Evolutionary conservation across 1,284 basidiomycete genomes (phyloP).

Genomic region (Microbotryum violaceum): DNA sequence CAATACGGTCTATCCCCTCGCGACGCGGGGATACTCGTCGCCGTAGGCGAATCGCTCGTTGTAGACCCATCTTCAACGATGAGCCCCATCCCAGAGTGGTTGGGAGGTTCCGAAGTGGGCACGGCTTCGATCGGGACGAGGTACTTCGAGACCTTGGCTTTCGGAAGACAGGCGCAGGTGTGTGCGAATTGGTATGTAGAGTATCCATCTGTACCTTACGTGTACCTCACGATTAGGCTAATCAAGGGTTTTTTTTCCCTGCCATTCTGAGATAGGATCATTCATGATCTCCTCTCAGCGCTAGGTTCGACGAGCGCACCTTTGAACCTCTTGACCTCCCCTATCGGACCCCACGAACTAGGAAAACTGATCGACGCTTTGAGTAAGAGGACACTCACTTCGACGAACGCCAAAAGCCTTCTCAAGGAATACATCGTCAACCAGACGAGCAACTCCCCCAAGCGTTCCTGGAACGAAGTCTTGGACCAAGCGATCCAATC

Average conservation of each 20-base stretch:
- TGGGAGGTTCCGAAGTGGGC: conserved; percentile 49
- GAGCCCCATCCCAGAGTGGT: conserved; percentile 40
- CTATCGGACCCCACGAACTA: conserved; percentile 57
- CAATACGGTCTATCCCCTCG: conserved; percentile 54
- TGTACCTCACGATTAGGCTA: no score
- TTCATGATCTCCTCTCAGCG: conserved; percentile 72
- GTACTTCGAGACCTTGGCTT: conserved; percentile 66
- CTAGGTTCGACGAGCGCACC: conserved; percentile 46
- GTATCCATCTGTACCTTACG: no score
- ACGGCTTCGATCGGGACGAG: conserved; percentile 50
- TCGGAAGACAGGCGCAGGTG: conserved; percentile 55
- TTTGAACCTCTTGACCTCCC: conserved; percentile 56
- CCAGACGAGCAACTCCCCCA: conserved; percentile 6
- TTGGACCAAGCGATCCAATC: conserved; percentile 9
- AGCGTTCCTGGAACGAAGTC: conserved; percentile 32
- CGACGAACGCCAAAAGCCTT: conserved; percentile 38
- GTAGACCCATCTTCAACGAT: conserved; percentile 53
- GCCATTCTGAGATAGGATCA: conserved; percentile 56
- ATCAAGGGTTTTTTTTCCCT: no score
- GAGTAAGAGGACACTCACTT: conserved; percentile 56
- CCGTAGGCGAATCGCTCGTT: conserved; percentile 16
- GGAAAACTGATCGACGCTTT: conserved; percentile 73
- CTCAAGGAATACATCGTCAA: conserved; percentile 33
- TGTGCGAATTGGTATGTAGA: conserved; percentile 74
- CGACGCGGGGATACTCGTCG: conserved; percentile 60